Conservation (phyloP, 306 rosid species). For the Geum urbanum region DNA sequence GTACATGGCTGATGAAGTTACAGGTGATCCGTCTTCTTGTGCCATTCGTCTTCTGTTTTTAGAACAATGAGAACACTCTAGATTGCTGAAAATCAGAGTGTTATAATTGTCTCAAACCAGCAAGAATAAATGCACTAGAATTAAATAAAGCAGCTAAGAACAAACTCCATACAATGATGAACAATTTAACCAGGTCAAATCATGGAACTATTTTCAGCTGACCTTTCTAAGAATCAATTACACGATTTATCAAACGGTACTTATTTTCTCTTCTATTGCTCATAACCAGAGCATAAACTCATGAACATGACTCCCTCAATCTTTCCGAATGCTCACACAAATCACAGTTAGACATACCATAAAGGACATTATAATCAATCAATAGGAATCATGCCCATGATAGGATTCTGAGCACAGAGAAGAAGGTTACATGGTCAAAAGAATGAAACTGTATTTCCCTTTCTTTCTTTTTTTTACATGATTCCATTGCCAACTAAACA, state of each 20-base stretch:
- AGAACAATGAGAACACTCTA: background rate
- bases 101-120: background rate
- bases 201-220: background rate
- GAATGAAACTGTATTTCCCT: background rate
- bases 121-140: constrained; percentile 1
- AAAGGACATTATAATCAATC: background rate
- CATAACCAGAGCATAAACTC: background rate
- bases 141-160: background rate
- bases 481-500: background rate
- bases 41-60: constrained; percentile 26
- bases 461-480: background rate
- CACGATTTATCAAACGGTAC: background rate
- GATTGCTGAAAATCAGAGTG: constrained; percentile 8
- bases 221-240: background rate
- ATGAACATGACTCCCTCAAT: background rate
- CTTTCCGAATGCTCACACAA: constrained; percentile 1
- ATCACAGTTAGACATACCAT: background rate
- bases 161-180: background rate
- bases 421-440: background rate
- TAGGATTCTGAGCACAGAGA: constrained; percentile 6
- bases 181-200: background rate
- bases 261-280: background rate
- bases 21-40: constrained; percentile 42
- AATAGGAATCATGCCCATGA: background rate
- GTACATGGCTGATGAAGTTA: constrained; percentile 32